These are phyloP conservation scores for Saccharum officinarum DNA, from an alignment of 176 grass and related monocot genomes.

Conservation along the genomic window DNA sequence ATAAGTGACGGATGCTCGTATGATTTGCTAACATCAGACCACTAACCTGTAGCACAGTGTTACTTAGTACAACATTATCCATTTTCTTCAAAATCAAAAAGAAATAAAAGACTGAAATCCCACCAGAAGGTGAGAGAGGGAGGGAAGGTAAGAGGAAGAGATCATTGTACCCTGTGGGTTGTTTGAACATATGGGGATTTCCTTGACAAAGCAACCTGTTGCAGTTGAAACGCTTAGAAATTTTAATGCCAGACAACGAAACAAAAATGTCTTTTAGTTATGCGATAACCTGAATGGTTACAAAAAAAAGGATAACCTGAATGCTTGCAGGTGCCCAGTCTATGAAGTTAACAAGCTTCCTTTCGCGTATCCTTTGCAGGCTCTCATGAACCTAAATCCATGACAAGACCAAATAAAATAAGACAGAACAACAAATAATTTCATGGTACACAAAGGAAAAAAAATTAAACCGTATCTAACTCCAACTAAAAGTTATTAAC, in stretches of 20 bases:
- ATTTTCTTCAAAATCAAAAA: not conserved
- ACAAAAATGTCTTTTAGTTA: not conserved
- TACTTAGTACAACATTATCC: conserved; percentile 7
- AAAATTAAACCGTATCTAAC: not conserved
- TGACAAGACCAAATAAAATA: conserved; percentile 6
- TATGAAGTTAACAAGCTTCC: conserved; percentile 98
- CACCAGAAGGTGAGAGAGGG: not conserved
- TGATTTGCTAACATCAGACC: conserved; percentile 97
- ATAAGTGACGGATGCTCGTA: conserved; percentile 93
- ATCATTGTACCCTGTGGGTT: conserved; percentile 82
- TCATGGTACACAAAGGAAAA: not conserved
- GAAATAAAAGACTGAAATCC: not conserved
- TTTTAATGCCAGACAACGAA: conserved; percentile 6
- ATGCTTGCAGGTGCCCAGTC: conserved; percentile 99
- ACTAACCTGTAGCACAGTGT: conserved; percentile 63
- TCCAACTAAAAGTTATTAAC: not conserved
- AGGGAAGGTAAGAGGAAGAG: not conserved
- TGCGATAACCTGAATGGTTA: conserved; percentile 63
- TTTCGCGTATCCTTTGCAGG: conserved; percentile 95
- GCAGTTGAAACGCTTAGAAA: conserved; percentile 14
- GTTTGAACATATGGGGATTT: conserved; percentile 99
- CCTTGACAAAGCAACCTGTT: conserved; percentile 95
- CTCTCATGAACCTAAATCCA: conserved; percentile 89
- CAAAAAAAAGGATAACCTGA: conserved; percentile 46
- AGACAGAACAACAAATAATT: conserved; percentile 1